A percentile compares a stretch with the other conserved stretches of the same genome.
Conservation (phyloP, 2,329 filamentous ascomycete genomes). For the Aspergillus glaucus region DNA sequence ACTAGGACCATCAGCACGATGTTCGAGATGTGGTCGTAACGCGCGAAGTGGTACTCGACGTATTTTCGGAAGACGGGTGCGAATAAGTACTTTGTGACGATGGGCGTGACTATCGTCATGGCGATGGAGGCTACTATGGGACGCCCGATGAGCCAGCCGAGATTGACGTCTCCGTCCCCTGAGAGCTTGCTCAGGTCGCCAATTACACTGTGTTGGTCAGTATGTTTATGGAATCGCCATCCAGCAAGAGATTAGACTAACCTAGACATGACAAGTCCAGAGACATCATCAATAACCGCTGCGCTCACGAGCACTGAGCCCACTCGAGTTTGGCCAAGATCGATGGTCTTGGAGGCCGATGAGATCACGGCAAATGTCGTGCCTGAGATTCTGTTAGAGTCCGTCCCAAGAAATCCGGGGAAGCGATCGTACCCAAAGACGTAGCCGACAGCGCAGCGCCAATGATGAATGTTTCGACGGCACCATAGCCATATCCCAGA, state of each 20-base stretch:
- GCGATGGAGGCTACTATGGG: conserved; percentile 34
- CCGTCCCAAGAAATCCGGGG: not conserved
- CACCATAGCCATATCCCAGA: conserved; percentile 38
- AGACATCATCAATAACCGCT: conserved; percentile 44
- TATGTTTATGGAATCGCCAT: not conserved
- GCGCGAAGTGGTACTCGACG: conserved; percentile 28
- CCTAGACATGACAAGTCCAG: conserved; percentile 36
- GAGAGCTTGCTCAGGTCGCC: conserved; percentile 20
- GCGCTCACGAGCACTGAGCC: conserved; percentile 43
- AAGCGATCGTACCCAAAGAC: conserved; percentile 18
- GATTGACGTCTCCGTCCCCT: conserved; percentile 14
- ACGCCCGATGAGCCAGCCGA: conserved; percentile 34
- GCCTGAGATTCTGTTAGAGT: conserved; percentile 6
- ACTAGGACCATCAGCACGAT: conserved; percentile 31
- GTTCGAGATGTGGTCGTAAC: conserved; percentile 28
- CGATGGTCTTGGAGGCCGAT: conserved; percentile 27
- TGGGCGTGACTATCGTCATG: conserved; percentile 29
- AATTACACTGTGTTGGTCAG: conserved; percentile 23
- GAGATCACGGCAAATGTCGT: conserved; percentile 27
- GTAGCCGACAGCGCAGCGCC: conserved; percentile 25
- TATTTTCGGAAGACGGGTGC: conserved; percentile 32
- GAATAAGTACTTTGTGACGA: conserved; percentile 34
- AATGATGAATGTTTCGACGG: conserved; percentile 28
- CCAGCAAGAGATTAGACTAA: not conserved
- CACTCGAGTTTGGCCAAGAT: conserved; percentile 39